These are phyloP conservation scores for Ophioceras dolichostomum DNA, from an alignment of 2,329 filamentous ascomycete species.

Conservation along the genomic window DNA sequence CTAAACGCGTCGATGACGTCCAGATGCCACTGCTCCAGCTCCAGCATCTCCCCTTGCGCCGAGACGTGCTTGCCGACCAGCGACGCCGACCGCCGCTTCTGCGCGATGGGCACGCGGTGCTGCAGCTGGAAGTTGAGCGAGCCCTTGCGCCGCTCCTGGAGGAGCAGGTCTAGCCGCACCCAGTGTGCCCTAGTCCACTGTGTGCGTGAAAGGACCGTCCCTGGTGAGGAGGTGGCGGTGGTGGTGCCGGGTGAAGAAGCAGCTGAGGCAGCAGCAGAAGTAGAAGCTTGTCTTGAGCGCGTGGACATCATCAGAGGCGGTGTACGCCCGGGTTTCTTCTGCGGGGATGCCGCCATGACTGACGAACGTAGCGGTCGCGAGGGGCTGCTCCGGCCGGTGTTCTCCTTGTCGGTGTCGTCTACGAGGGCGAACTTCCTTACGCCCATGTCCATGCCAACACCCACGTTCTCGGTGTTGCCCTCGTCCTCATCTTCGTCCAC, in stretches of 20 bases:
- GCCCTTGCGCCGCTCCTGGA: conserved; percentile 36
- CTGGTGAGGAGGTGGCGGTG: conserved; percentile 1
- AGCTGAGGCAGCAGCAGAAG: conserved; percentile 4
- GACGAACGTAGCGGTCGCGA: neutral
- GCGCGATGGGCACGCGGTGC: conserved; percentile 16
- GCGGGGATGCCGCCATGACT: neutral
- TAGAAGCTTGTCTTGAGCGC: no score
- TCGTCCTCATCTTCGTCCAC: neutral
- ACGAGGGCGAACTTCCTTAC: no score
- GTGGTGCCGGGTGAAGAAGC: conserved; percentile 1
- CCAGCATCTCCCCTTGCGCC: conserved; percentile 31
- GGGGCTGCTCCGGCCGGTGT: neutral
- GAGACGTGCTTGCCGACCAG: conserved; percentile 36
- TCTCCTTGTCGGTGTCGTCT: conserved; percentile 3
- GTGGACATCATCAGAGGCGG: no score
- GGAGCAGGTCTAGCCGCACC: conserved; percentile 36
- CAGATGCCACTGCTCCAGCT: conserved; percentile 42
- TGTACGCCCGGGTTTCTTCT: no score
- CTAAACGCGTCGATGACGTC: conserved; percentile 44
- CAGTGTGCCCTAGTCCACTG: conserved; percentile 29
- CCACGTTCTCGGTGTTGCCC: neutral
- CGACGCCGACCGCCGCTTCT: conserved; percentile 6
- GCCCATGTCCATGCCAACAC: no score
- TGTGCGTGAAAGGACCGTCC: conserved; percentile 3
- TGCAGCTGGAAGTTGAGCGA: conserved; percentile 23